Evolutionary conservation across 2,329 filamentous ascomycete species (phyloP).

Genomic region (Thermochaetoides dissita): DNA sequence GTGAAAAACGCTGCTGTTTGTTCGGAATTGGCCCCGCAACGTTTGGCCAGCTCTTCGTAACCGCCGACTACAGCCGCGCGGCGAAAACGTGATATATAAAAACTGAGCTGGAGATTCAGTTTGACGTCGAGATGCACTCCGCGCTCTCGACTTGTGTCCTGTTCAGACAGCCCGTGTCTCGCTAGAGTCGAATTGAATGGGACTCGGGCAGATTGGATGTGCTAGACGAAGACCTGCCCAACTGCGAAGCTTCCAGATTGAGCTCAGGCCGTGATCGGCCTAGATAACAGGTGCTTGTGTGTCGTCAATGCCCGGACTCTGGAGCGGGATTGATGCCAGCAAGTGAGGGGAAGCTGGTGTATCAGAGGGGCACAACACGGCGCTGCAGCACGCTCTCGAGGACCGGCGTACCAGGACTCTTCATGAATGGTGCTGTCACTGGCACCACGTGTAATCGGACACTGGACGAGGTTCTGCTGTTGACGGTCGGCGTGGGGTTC

Average conservation of each 20-base stretch:
- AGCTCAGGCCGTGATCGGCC: slow-evolving; percentile 7
- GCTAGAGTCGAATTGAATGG: neutral
- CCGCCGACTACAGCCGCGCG: slow-evolving; percentile 1
- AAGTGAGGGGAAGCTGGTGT: slow-evolving; percentile 1
- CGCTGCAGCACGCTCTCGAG: slow-evolving; percentile 3
- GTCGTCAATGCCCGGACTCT: neutral
- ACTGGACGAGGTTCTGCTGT: slow-evolving; percentile 7
- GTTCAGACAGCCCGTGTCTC: slow-evolving; percentile 3
- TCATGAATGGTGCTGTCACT: slow-evolving; percentile 12
- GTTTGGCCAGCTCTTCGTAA: slow-evolving; percentile 2
- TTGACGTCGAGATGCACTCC: too few species aligned
- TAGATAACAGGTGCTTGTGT: neutral
- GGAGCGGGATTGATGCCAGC: neutral
- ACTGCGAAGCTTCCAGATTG: neutral
- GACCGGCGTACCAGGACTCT: slow-evolving; percentile 5
- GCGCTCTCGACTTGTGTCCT: too few species aligned
- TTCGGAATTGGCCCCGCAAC: neutral
- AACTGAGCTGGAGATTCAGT: too few species aligned
- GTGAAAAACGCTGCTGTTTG: neutral
- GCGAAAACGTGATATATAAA: too few species aligned
- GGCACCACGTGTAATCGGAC: slow-evolving; percentile 20
- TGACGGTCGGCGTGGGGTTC: slow-evolving; percentile 12
- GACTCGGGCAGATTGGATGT: neutral
- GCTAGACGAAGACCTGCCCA: slow-evolving; percentile 1
- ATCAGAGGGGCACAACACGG: slow-evolving; percentile 1